Evolutionary conservation across 1,284 basidiomycete genomes (phyloP).

Genomic region (Coniferiporia weirii): DNA sequence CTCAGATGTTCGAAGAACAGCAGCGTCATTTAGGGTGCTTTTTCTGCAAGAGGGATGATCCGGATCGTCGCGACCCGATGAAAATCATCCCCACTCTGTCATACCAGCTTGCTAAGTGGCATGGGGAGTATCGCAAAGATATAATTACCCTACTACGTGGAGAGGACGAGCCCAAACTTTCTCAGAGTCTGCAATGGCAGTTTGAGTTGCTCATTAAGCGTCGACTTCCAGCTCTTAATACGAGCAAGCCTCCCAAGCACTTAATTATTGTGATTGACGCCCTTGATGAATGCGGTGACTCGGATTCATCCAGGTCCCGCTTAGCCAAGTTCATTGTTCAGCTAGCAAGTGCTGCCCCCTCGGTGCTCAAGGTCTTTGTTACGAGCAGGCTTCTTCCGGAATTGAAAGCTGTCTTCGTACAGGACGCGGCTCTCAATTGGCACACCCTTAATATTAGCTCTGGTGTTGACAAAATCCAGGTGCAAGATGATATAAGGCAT

Average conservation of each 20-base stretch:
- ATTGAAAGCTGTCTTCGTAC: neutral
- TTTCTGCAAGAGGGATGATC: slow-evolving; percentile 12
- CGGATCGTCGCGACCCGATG: neutral
- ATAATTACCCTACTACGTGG: neutral
- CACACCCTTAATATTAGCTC: neutral
- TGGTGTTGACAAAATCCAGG: neutral
- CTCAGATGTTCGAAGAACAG: slow-evolving; percentile 25
- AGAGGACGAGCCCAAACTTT: neutral
- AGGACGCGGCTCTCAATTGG: neutral
- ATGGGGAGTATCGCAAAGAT: neutral
- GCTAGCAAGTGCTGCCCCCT: neutral
- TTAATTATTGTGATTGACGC: slow-evolving; percentile 9
- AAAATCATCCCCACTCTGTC: slow-evolving; percentile 1
- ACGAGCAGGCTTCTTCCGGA: neutral
- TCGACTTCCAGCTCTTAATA: neutral
- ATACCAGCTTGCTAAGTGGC: neutral
- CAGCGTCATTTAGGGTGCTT: slow-evolving; percentile 25
- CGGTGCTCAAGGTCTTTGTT: slow-evolving; percentile 5
- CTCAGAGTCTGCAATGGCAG: neutral
- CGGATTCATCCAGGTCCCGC: neutral
- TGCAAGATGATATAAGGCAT: neutral
- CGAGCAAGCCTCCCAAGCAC: neutral
- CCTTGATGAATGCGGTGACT: slow-evolving; percentile 2
- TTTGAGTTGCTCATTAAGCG: neutral
- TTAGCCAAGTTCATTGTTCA: neutral